These are phyloP conservation scores for Auriscalpium microsporum DNA, from an alignment of 768 basidiomycete species.

Conservation along the genomic window DNA sequence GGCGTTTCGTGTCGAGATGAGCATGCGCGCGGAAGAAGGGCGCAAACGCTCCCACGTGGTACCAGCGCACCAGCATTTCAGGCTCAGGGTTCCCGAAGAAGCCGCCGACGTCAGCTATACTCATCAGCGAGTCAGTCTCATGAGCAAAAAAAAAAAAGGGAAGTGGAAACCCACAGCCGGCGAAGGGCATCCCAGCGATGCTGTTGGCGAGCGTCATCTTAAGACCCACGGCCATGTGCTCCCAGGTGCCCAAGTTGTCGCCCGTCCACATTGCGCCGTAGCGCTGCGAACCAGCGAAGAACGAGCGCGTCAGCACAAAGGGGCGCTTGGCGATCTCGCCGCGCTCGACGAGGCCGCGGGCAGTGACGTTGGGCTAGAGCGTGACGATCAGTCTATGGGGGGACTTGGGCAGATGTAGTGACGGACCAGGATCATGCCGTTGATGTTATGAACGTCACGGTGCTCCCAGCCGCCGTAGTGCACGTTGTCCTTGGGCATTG, in stretches of 20 bases:
- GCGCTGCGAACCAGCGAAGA: conserved; percentile 92
- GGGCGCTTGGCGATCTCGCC: conserved; percentile 73
- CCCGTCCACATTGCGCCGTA: conserved; percentile 99
- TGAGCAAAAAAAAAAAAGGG: conserved; percentile 3
- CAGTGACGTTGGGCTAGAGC: conserved; percentile 71
- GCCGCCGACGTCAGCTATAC: conserved; percentile 92
- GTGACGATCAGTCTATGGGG: background rate
- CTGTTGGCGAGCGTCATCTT: conserved; percentile 89
- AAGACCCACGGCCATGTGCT: conserved; percentile 88
- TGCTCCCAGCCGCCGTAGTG: conserved; percentile 98
- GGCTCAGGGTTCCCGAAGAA: conserved; percentile 96
- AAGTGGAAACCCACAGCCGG: conserved; percentile 58
- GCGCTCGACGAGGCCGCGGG: conserved; percentile 69
- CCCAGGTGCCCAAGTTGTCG: conserved; percentile 96
- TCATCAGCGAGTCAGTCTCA: background rate
- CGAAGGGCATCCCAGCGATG: conserved; percentile 85
- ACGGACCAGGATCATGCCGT: conserved; percentile 86
- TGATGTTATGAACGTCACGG: conserved; percentile 94
- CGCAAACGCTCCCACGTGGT: conserved; percentile 88
- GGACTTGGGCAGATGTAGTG: background rate
- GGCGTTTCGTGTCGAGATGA: conserved; percentile 94
- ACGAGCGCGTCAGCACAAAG: conserved; percentile 92
- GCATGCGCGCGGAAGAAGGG: conserved; percentile 99
- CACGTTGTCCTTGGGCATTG: conserved; percentile 64
- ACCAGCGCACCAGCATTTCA: conserved; percentile 96